Percentiles rank a stretch among this genome's conserved stretches.
Evolutionary conservation across 1,284 basidiomycete species (phyloP).

Genomic region (Sanghuangporus sanghuang): DNA sequence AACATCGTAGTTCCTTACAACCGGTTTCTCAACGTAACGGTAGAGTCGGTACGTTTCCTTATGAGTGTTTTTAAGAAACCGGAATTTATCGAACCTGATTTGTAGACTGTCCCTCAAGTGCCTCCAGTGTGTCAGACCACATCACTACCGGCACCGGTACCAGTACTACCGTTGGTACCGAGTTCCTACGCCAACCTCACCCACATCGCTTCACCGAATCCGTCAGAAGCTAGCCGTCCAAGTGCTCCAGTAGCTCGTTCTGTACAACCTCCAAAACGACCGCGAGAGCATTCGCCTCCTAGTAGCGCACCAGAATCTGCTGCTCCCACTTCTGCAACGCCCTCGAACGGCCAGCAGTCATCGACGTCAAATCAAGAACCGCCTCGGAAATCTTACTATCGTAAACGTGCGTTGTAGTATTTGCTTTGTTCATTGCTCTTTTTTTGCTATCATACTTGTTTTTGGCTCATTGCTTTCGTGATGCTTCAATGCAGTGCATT

Average conservation of each 20-base stretch:
- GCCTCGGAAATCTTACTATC: background rate
- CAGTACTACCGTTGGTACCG: no score
- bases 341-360: background rate
- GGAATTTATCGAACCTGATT: no score
- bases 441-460: background rate
- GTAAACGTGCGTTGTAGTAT: background rate
- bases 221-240: no score
- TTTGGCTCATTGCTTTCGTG: background rate
- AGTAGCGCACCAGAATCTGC: background rate
- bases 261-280: background rate
- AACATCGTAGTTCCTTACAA: constrained; percentile 30
- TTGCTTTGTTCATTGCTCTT: background rate
- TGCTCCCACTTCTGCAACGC: background rate
- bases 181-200: no score
- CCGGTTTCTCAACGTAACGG: constrained; percentile 29
- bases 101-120: no score
- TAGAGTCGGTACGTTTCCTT: constrained; percentile 26
- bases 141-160: no score
- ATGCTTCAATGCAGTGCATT: background rate
- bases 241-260: background rate
- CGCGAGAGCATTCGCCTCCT: background rate
- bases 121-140: no score
- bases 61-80: background rate
- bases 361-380: background rate
- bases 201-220: no score